phyloP scores from a whole-genome alignment of 1,139 yeast species.

The Yamadazyma songkhlaensis region DNA sequence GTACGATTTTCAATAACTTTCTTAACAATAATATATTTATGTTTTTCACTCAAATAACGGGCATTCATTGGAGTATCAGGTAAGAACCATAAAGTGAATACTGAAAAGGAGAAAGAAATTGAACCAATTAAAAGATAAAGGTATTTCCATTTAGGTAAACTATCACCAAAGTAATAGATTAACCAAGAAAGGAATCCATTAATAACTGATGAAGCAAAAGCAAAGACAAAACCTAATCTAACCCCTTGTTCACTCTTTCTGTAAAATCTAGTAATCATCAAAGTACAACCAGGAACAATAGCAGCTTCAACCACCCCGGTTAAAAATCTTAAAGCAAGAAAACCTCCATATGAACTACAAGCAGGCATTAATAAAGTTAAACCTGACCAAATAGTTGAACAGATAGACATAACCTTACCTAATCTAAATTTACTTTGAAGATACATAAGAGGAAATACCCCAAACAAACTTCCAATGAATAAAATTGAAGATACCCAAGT shows the following conservation, averaged over 20 bases:
- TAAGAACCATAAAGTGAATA: slow-evolving; percentile 23
- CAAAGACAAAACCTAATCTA: slow-evolving; percentile 23
- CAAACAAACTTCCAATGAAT: slow-evolving; percentile 46
- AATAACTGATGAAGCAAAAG: slow-evolving; percentile 28
- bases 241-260: slow-evolving; percentile 25
- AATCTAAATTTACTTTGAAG: slow-evolving; percentile 23
- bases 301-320: slow-evolving; percentile 35
- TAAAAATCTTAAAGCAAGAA: slow-evolving; percentile 33
- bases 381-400: slow-evolving; percentile 26
- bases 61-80: slow-evolving; percentile 25
- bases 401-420: slow-evolving; percentile 27
- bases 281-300: slow-evolving; percentile 38
- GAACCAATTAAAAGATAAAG: slow-evolving; percentile 28
- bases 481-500: slow-evolving; percentile 43
- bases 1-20: slow-evolving; percentile 23
- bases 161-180: slow-evolving; percentile 26
- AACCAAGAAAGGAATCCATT: slow-evolving; percentile 29
- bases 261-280: slow-evolving; percentile 29
- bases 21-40: slow-evolving; percentile 21
- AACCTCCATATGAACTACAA: slow-evolving; percentile 26
- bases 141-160: slow-evolving; percentile 30
- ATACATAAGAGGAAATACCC: slow-evolving; percentile 37
- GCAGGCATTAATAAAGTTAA: slow-evolving; percentile 24
- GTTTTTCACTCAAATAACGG: slow-evolving; percentile 19
- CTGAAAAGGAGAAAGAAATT: slow-evolving; percentile 27